Evolutionary conservation across 371 early-diverging fungal species (phyloP).

Genomic region (Circinella minor): DNA sequence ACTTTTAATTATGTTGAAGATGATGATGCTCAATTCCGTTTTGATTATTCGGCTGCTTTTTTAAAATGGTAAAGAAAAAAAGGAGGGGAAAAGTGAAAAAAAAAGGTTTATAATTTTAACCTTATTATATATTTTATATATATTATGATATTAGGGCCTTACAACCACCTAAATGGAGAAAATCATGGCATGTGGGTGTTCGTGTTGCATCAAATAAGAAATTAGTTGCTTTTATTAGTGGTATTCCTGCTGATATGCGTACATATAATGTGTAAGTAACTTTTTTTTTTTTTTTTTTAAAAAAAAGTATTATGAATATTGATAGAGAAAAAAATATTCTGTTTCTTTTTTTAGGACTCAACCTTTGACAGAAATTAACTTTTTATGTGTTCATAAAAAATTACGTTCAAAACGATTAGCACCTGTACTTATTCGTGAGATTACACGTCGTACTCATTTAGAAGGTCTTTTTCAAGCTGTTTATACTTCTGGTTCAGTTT

Average conservation of each 20-base stretch:
- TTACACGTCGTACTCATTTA: constrained; percentile 93
- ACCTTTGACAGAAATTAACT: constrained; percentile 96
- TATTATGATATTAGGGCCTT: constrained; percentile 68
- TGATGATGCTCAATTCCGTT: constrained; percentile 92
- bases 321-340: no score
- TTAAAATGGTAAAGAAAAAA: constrained; percentile 75
- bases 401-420: constrained; percentile 95
- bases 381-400: constrained; percentile 96
- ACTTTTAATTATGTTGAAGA: constrained; percentile 96
- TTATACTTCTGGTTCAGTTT: constrained; percentile 93
- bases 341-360: constrained; percentile 45
- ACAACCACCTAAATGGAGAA: constrained; percentile 90
- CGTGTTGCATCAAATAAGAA: constrained; percentile 83
- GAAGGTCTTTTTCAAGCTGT: constrained; percentile 97
- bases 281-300: no score
- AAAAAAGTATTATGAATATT: no score
- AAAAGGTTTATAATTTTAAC: no score
- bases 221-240: constrained; percentile 96
- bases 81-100: background rate
- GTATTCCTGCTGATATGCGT: constrained; percentile 82
- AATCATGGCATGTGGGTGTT: constrained; percentile 91
- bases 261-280: constrained; percentile 68
- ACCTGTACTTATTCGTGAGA: constrained; percentile 98
- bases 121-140: background rate
- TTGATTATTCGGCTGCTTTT: constrained; percentile 92